Evolutionary conservation across 2,329 filamentous ascomycete species (phyloP).

Genomic region (Paramyrothecium sp.): DNA sequence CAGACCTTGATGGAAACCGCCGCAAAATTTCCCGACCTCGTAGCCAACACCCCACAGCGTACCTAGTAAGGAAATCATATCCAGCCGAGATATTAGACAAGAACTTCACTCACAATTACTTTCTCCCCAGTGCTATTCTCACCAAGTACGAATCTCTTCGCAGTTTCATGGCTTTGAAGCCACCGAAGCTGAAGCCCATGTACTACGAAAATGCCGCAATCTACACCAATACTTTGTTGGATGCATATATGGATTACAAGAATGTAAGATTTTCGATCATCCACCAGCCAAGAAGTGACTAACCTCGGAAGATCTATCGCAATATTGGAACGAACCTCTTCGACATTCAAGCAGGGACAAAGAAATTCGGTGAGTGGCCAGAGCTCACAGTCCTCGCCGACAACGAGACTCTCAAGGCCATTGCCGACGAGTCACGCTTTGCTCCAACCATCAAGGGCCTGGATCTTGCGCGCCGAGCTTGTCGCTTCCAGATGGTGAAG

Average conservation of each 20-base stretch:
- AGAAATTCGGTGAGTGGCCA: too few species aligned
- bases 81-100: too few species aligned
- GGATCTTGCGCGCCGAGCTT: not conserved
- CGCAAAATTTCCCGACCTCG: not conserved
- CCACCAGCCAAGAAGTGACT: too few species aligned
- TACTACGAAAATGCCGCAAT: slow-evolving; percentile 3
- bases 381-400: too few species aligned
- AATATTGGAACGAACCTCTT: too few species aligned
- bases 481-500: slow-evolving; percentile 1
- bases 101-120: too few species aligned
- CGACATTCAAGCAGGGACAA: too few species aligned
- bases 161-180: not conserved
- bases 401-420: too few species aligned
- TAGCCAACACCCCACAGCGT: not conserved
- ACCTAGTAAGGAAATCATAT: too few species aligned
- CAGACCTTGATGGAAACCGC: slow-evolving; percentile 5
- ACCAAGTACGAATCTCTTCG: slow-evolving; percentile 8
- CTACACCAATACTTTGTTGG: slow-evolving; percentile 6
- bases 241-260: slow-evolving; percentile 13
- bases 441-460: not conserved
- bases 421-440: not conserved
- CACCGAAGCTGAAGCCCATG: not conserved
- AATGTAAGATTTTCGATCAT: not conserved
- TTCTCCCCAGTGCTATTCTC: too few species aligned
- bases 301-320: too few species aligned